Conservation (phyloP, 805 yeast species). For the Naumovozyma baii region DNA sequence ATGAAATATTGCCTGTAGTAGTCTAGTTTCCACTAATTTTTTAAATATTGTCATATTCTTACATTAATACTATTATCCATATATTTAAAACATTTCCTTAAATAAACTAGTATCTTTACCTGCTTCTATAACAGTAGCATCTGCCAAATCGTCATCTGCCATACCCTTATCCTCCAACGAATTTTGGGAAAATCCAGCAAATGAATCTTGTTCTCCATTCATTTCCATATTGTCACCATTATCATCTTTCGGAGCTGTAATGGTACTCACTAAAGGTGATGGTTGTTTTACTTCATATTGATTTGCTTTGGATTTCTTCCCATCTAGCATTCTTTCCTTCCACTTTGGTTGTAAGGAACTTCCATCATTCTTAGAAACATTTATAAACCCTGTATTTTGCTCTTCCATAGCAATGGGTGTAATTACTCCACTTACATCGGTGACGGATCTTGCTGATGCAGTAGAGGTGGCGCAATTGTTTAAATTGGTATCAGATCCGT, state of each 20-base stretch:
- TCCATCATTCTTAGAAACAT: no score
- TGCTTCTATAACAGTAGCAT: constrained; percentile 1
- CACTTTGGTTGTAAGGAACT: neutral
- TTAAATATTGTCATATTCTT: neutral
- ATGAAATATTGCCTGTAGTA: neutral
- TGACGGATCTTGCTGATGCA: constrained; percentile 17
- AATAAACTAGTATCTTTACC: constrained; percentile 15
- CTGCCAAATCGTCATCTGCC: constrained; percentile 6
- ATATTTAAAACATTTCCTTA: constrained; percentile 16
- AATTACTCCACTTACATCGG: constrained; percentile 14
- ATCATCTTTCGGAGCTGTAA: neutral
- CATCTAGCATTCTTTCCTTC: neutral
- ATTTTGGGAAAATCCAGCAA: constrained; percentile 18
- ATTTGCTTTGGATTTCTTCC: neutral
- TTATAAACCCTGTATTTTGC: no score
- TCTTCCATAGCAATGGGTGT: neutral
- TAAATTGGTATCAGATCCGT: no score
- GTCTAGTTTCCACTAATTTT: neutral
- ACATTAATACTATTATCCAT: neutral
- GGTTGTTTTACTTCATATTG: neutral
- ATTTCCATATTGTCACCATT: constrained; percentile 2
- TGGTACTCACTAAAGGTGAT: neutral
- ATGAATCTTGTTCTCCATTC: constrained; percentile 5
- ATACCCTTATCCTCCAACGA: constrained; percentile 9
- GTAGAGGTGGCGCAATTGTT: no score